A percentile compares a stretch with the other conserved stretches of the same genome.
These are phyloP conservation scores for Astrephomene gubernaculifera DNA, from an alignment of 139 green algal genomes.

Conservation along the genomic window DNA sequence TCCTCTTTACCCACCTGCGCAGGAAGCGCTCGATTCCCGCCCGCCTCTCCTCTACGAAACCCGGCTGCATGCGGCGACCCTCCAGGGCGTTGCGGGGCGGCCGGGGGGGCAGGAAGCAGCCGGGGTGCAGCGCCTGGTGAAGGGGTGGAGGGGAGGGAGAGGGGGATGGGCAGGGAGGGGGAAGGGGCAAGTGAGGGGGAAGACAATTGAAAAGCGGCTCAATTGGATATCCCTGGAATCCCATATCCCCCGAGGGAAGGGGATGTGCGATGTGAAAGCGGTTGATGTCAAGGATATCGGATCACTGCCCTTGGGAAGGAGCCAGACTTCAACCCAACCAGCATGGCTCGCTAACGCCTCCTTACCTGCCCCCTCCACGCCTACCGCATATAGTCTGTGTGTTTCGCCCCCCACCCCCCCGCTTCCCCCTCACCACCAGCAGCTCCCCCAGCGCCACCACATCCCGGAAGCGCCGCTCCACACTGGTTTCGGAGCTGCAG, in stretches of 20 bases:
- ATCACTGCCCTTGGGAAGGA: too few species aligned
- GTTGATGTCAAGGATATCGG: too few species aligned
- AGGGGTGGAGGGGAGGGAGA: not conserved
- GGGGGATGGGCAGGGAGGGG: not conserved
- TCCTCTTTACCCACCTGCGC: too few species aligned
- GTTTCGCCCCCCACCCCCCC: too few species aligned
- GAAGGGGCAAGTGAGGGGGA: not conserved
- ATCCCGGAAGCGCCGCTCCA: slow-evolving; percentile 63
- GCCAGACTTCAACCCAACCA: too few species aligned
- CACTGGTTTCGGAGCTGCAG: slow-evolving; percentile 15
- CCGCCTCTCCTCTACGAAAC: slow-evolving; percentile 85
- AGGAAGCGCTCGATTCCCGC: slow-evolving; percentile 87
- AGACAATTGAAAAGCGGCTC: not conserved
- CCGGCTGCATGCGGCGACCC: slow-evolving; percentile 64
- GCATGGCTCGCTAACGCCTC: too few species aligned
- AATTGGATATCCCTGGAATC: too few species aligned
- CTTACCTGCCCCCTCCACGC: not conserved
- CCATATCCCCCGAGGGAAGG: too few species aligned
- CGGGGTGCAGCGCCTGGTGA: slow-evolving; percentile 56
- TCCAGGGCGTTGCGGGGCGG: slow-evolving; percentile 80
- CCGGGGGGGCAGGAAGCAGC: slow-evolving; percentile 80
- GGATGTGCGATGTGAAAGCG: too few species aligned
- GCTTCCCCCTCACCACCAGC: not conserved
- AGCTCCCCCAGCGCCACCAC: slow-evolving; percentile 57
- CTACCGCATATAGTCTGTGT: too few species aligned